These are phyloP conservation scores for Trypanosoma grayi DNA, from an alignment of 208 protist species.

Conservation along the genomic window DNA sequence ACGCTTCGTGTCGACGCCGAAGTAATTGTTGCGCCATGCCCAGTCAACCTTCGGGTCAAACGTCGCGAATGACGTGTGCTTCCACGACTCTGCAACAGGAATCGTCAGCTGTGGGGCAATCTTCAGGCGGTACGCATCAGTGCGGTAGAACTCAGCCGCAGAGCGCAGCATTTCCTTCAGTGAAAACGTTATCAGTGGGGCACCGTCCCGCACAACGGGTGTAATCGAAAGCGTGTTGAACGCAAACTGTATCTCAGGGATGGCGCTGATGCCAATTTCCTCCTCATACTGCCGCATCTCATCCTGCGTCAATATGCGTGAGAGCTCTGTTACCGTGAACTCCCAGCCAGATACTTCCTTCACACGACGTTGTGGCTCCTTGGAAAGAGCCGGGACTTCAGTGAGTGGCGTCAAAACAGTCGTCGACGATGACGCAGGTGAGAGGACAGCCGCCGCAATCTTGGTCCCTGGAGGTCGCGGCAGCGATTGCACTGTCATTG, in stretches of 20 bases:
- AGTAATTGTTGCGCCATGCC: conserved; percentile 82
- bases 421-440: conserved; percentile 3
- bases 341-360: conserved; percentile 45
- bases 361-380: conserved; percentile 15
- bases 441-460: conserved; percentile 6
- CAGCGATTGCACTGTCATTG: not conserved
- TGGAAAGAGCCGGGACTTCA: not conserved
- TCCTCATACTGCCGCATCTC: conserved; percentile 49
- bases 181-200: conserved; percentile 50
- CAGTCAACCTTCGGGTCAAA: conserved; percentile 82
- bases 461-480: conserved; percentile 5
- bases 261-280: conserved; percentile 37
- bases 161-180: conserved; percentile 44
- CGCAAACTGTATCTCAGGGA: conserved; percentile 75
- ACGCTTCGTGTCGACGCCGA: conserved; percentile 30
- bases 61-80: conserved; percentile 33
- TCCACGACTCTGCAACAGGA: conserved; percentile 63
- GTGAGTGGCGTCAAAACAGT: not conserved
- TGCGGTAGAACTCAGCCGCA: conserved; percentile 59
- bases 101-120: conserved; percentile 46
- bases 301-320: conserved; percentile 66
- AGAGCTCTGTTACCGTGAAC: conserved; percentile 51
- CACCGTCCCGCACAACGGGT: not conserved
- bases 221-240: conserved; percentile 62
- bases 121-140: conserved; percentile 31